A percentile compares a stretch with the other conserved stretches of the same genome.
phyloP scores from a whole-genome alignment of 2,329 filamentous ascomycete genomes.

The Penicillium brevicompactum region DNA sequence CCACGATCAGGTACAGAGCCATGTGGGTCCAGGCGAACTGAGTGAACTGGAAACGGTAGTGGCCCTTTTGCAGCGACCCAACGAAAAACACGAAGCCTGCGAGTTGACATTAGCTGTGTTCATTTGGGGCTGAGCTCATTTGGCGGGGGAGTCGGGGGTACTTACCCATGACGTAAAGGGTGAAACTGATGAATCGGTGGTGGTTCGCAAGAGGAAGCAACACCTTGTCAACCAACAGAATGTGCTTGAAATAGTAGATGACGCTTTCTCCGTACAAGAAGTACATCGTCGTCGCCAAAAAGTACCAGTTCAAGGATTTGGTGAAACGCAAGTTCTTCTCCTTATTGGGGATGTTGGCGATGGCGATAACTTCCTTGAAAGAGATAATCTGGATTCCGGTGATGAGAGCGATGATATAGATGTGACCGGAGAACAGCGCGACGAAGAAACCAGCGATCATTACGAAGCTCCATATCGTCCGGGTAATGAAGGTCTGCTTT shows the following conservation, averaged over 20 bases:
- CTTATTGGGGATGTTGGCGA: slow-evolving; percentile 89
- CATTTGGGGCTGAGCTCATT: slow-evolving; percentile 2
- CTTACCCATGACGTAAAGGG: slow-evolving; percentile 94
- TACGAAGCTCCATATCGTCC: slow-evolving; percentile 95
- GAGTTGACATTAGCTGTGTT: slow-evolving; percentile 10
- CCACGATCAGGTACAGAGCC: slow-evolving; percentile 96
- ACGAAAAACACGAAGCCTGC: slow-evolving; percentile 98
- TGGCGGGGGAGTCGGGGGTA: slow-evolving; percentile 12
- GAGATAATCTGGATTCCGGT: slow-evolving; percentile 94
- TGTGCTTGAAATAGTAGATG: slow-evolving; percentile 99
- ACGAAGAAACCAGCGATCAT: slow-evolving; percentile 95
- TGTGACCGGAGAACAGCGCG: slow-evolving; percentile 91
- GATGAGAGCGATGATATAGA: slow-evolving; percentile 93
- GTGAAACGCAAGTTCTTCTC: slow-evolving; percentile 90
- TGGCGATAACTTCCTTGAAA: slow-evolving; percentile 99
- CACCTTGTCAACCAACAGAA: slow-evolving; percentile 91
- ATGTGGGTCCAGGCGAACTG: slow-evolving; percentile 99
- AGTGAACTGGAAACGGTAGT: slow-evolving; percentile 98
- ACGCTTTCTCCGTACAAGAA: slow-evolving; percentile 98
- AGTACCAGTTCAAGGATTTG: slow-evolving; percentile 98
- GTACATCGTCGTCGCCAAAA: slow-evolving; percentile 98
- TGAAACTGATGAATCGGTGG: slow-evolving; percentile 97
- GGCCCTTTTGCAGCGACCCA: slow-evolving; percentile 86
- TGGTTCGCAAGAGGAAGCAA: slow-evolving; percentile 92
- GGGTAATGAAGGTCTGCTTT: slow-evolving; percentile 94